Base-by-base conservation (phyloP, 139 green algal species). In the Micromonas pusilla region DNA sequence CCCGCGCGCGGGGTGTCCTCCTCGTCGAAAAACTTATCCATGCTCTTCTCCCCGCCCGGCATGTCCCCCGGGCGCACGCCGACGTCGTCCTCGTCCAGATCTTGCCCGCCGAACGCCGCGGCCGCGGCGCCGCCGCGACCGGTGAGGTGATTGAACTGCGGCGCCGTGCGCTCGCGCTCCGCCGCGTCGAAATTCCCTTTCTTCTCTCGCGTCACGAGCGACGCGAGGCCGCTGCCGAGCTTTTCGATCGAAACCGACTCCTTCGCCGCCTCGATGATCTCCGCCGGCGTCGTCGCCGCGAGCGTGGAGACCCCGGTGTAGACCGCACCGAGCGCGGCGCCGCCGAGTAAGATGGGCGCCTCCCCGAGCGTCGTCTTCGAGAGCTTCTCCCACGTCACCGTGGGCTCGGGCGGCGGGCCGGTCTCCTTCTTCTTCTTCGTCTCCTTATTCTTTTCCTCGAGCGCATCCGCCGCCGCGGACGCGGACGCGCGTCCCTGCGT, bases 351-450 rank as follows among this genome's bases (percentile, higher is more conserved):
- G 19, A 75, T 25, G 3, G 68, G 68, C n/a, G 53, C 33, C 38
- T 75, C 68, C 20, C 68, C 68, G 25, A 75, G n/a, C 36, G 37
- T 75, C 38, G 33, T 75, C 34, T 75, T 75, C 1, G 20, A 37
- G 3, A 75, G 30, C 68, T 75, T 75, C 13, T 60, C 5, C 37
- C 37, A 75, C 26, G 26, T 75, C 2, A 75, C n/a, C 68, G 68
- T 21, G 5, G 25, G 5, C 30, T 75, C 68, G 0, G n/a, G n/a
- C n/a, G n/a, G n/a, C n/a, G n/a, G n/a, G n/a, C n/a, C n/a, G n/a
- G n/a, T n/a, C n/a, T n/a, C 25, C 66, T 23, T 26, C 1, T 1
- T 26, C 66, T 4, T 72, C 26, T 4, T 38, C 5, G 23, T 5
- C 23, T 20, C 16, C 65, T 16, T 5, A n/a, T n/a, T n/a, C n/a